Evolutionary conservation across 345 rosid genomes (phyloP), one percentile per base, ranked within the genome.

Genomic region (Anacardium occidentale): DNA sequence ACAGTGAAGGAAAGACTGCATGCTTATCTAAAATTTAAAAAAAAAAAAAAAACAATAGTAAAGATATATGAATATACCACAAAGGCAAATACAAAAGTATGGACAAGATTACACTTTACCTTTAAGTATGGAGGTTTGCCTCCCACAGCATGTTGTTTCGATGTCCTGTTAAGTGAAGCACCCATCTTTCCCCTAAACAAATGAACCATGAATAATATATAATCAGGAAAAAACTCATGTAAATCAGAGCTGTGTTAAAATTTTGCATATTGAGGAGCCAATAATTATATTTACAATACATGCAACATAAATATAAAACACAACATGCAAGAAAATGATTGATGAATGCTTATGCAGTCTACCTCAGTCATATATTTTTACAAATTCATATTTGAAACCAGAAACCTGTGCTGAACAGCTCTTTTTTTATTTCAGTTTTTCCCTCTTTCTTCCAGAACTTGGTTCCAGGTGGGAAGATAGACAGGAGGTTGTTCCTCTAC

Each of bases 161-260:
- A 76, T 54, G 82, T 76, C 79, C 97, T 85, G 71, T 87, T 86
- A 68, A 86, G 74, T 37, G 94, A 91, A 65, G 91, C 87, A 40
- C 97, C 97, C 58, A 91, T 83, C 82, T 83, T 91, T 50, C 97
- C 97, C 97, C 94, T 89, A 70, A 71, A 78, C 51, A 75, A 44
- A 79, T 58, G 48, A 60, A 72, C 51, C 67, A 74, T 15, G 53
- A 13, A 50, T 15, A 13, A 70, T 18, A 68, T 22, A 59, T 29
- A 29, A 24, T 14, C 21, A 3, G 15, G 4, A 50, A 40, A 57
- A 67, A 44, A 15, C 4, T 25, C 17, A 44, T 11, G 59, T 17
- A 58, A 10, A 26, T 56, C 26, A 54, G 42, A 69, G 62, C 20
- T 37, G 42, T 40, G 14, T 15, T 0, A 40, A 68, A 37, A 24